phyloP scores from a whole-genome alignment of 2,329 filamentous ascomycete species.

The Exserohilum turcica region DNA sequence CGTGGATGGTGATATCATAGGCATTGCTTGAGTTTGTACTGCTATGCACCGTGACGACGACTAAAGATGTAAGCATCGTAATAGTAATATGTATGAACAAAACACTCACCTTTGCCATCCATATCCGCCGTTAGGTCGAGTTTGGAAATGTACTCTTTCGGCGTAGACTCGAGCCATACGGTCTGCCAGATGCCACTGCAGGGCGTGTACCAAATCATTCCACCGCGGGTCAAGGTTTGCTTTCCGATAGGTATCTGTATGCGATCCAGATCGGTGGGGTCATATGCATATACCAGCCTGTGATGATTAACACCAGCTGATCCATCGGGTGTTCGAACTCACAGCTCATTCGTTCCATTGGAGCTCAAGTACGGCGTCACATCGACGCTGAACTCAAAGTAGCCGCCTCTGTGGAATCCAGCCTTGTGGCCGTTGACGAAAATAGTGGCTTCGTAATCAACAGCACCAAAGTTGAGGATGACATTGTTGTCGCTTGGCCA shows the following conservation, averaged over 20 bases:
- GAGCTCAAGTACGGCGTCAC: slow-evolving; percentile 54
- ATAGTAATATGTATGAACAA: background rate
- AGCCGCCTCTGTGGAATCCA: slow-evolving; percentile 64
- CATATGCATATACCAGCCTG: slow-evolving; percentile 68
- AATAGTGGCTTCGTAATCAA: slow-evolving; percentile 63
- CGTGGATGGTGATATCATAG: slow-evolving; percentile 49
- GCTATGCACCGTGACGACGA: slow-evolving; percentile 62
- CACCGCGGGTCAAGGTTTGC: slow-evolving; percentile 61
- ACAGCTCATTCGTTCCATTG: slow-evolving; percentile 61
- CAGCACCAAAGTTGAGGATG: slow-evolving; percentile 63
- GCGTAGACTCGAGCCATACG: slow-evolving; percentile 72
- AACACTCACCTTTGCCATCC: slow-evolving; percentile 37
- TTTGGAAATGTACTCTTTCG: slow-evolving; percentile 61
- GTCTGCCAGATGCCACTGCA: slow-evolving; percentile 77
- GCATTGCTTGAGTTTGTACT: slow-evolving; percentile 43
- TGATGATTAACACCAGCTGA: background rate
- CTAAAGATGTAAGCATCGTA: slow-evolving; percentile 44
- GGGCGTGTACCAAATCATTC: slow-evolving; percentile 71
- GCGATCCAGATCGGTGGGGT: slow-evolving; percentile 65
- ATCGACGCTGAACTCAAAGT: slow-evolving; percentile 66
- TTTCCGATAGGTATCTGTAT: slow-evolving; percentile 70
- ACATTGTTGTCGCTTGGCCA: slow-evolving; percentile 54
- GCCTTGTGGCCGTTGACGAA: slow-evolving; percentile 63
- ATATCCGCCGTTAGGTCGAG: slow-evolving; percentile 62
- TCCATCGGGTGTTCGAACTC: slow-evolving; percentile 14